A percentile compares a stretch with the other conserved stretches of the same genome.
Conservation (phyloP, 768 basidiomycete genomes). For the Ramaria sp. region DNA sequence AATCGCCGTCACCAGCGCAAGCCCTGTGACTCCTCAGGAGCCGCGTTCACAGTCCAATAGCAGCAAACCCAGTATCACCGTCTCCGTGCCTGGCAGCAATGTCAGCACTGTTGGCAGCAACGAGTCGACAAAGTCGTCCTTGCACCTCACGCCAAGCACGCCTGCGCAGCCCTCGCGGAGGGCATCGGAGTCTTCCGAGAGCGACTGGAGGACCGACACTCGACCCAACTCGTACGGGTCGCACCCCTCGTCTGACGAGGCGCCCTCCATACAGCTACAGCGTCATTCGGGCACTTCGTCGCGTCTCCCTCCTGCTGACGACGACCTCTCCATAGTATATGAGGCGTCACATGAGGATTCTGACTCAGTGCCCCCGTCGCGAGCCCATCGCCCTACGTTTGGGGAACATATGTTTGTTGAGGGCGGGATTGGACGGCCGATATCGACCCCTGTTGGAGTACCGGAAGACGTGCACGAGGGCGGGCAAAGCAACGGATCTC, state of each 20-base stretch:
- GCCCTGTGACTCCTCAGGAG: neutral
- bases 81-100: neutral
- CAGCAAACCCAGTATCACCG: neutral
- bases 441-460: neutral
- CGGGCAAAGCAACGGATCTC: neutral
- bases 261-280: neutral
- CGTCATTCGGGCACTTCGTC: neutral
- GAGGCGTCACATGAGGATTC: slow-evolving; percentile 9
- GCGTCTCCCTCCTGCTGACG: slow-evolving; percentile 6
- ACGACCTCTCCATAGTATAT: slow-evolving; percentile 9
- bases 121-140: neutral
- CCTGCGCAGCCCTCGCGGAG: neutral
- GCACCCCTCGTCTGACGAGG: neutral
- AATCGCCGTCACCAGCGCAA: neutral
- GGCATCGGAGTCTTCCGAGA: neutral
- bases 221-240: neutral
- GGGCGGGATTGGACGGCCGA: slow-evolving; percentile 5
- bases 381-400: slow-evolving; percentile 4
- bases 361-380: slow-evolving; percentile 2
- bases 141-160: slow-evolving; percentile 6
- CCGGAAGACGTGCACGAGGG: slow-evolving; percentile 3
- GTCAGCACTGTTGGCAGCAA: neutral
- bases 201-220: neutral
- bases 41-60: neutral
- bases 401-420: slow-evolving; percentile 6